phyloP scores from a whole-genome alignment of 1,284 basidiomycete species.

The Cutaneotrichosporon sp. region DNA sequence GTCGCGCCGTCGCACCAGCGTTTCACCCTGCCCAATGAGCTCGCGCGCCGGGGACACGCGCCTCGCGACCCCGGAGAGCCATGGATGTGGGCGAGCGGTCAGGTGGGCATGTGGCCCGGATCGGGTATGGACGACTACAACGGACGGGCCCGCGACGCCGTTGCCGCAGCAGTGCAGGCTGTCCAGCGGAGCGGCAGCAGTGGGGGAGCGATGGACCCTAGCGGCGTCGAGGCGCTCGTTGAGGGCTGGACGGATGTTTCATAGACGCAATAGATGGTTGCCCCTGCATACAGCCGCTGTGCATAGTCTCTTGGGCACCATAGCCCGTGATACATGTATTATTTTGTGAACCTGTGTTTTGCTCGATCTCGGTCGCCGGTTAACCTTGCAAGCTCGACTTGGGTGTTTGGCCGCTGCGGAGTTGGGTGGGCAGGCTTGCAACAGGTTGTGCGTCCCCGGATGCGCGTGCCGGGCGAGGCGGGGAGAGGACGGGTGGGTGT shows the following conservation, averaged over 20 bases:
- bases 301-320: too few relatives aligned
- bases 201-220: background rate
- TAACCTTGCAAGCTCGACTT: too few relatives aligned
- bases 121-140: background rate
- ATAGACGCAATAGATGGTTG: background rate
- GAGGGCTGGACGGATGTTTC: background rate
- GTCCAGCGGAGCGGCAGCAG: background rate
- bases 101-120: conserved; percentile 24
- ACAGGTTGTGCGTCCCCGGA: too few relatives aligned
- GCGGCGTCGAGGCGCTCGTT: background rate
- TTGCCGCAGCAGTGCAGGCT: conserved; percentile 2
- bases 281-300: too few relatives aligned
- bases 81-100: conserved; percentile 37
- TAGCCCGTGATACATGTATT: too few relatives aligned
- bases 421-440: too few relatives aligned
- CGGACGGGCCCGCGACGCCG: conserved; percentile 1
- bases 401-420: too few relatives aligned
- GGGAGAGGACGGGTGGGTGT: too few relatives aligned
- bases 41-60: conserved; percentile 29
- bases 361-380: too few relatives aligned
- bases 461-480: too few relatives aligned
- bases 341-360: too few relatives aligned
- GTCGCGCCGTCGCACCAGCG: conserved; percentile 39
- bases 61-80: conserved; percentile 32
- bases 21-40: conserved; percentile 26